Percentiles rank a stretch among this genome's conserved stretches.
These are phyloP conservation scores for Capsicum chinense DNA, from an alignment of 257 asterid species.

Conservation along the genomic window DNA sequence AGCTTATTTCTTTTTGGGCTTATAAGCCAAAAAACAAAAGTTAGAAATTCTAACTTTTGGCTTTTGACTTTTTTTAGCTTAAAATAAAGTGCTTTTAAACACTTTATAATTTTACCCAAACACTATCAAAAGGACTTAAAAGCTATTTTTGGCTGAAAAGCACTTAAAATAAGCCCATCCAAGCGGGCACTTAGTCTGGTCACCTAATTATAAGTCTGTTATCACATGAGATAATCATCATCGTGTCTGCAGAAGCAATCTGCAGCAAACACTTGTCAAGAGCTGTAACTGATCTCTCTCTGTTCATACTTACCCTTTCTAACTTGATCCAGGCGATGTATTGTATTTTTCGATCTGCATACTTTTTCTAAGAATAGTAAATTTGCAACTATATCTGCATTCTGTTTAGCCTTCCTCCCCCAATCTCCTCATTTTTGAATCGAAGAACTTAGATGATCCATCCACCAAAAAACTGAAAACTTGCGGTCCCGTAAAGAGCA, in stretches of 20 bases:
- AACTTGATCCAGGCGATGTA: conserved; percentile 3
- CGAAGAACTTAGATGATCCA: conserved; percentile 13
- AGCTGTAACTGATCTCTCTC: conserved; percentile 1
- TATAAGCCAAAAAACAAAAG: too few species aligned
- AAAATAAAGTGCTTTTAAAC: too few species aligned
- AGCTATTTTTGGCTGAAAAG: too few species aligned
- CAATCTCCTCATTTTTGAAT: conserved; percentile 8
- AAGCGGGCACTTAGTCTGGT: neutral
- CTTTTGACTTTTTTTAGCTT: too few species aligned
- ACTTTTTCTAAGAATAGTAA: neutral
- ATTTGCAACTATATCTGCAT: neutral
- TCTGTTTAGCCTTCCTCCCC: conserved; percentile 11
- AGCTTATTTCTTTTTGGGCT: too few species aligned
- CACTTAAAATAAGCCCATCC: too few species aligned
- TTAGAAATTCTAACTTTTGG: too few species aligned
- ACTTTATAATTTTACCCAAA: too few species aligned
- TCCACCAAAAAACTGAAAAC: conserved; percentile 8
- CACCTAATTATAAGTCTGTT: conserved; percentile 6
- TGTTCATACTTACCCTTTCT: conserved; percentile 21
- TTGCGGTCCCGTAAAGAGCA: neutral
- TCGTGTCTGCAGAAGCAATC: conserved; percentile 11
- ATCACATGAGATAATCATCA: conserved; percentile 7
- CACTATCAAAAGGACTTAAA: too few species aligned
- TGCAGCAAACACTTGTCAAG: neutral
- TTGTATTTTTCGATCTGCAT: neutral